These are phyloP conservation scores for Penicillium flavigenum DNA, from an alignment of 495 filamentous ascomycete genomes.

Conservation along the genomic window DNA sequence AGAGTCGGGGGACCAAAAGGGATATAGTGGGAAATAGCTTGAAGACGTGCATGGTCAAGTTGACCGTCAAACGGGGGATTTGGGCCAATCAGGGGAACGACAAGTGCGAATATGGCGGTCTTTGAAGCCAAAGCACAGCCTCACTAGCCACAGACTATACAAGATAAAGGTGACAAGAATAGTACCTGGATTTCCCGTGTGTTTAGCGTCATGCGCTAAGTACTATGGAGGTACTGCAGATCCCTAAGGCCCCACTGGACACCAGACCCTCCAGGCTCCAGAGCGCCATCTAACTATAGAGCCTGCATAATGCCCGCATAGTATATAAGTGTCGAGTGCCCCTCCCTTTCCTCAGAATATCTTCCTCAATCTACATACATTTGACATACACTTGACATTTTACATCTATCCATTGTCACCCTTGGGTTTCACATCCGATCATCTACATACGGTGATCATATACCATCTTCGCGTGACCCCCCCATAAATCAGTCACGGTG, in stretches of 20 bases:
- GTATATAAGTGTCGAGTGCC: background rate
- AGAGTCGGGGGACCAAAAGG: conserved; percentile 3
- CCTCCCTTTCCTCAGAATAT: background rate
- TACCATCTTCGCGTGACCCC: conserved; percentile 25
- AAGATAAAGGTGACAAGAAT: background rate
- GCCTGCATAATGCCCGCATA: background rate
- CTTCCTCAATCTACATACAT: background rate
- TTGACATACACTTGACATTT: background rate
- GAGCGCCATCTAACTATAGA: background rate
- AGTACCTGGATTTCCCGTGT: background rate
- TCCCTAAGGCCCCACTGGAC: conserved; percentile 3
- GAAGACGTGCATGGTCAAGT: background rate
- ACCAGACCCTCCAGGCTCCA: conserved; percentile 12
- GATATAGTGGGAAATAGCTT: background rate
- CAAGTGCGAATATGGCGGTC: conserved; percentile 11
- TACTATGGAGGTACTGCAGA: conserved; percentile 4
- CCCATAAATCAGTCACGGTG: conserved; percentile 34
- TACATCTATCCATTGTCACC: conserved; percentile 3
- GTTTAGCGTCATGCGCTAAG: background rate
- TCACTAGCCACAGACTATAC: conserved; percentile 18
- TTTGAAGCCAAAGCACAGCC: conserved; percentile 14
- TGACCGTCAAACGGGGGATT: conserved; percentile 11
- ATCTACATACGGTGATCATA: conserved; percentile 17
- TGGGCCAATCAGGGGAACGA: conserved; percentile 14
- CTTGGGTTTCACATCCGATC: background rate